Evolutionary conservation across 352 stramenopile species (phyloP).

Genomic region (Halophytophthora batemanensis): DNA sequence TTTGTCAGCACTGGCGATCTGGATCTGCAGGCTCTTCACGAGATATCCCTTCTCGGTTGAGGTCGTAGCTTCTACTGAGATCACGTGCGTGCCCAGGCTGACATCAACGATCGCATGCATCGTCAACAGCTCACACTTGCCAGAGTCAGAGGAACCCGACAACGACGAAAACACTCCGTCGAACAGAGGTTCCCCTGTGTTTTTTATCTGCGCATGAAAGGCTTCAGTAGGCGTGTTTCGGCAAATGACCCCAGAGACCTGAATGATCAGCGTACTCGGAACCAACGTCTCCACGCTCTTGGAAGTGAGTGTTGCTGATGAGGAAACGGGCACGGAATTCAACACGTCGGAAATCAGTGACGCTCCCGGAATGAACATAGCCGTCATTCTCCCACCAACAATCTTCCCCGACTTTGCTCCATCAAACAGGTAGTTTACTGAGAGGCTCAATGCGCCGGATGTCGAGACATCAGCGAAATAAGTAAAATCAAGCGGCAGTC

Average conservation of each 20-base stretch:
- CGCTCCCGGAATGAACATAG: constrained; percentile 34
- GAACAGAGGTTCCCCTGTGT: constrained; percentile 24
- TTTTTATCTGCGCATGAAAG: constrained; percentile 31
- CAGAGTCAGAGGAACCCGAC: constrained; percentile 15
- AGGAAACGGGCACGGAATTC: constrained; percentile 12
- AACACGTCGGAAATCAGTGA: constrained; percentile 23
- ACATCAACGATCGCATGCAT: constrained; percentile 47
- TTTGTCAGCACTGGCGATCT: constrained; percentile 35
- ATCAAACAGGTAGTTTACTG: constrained; percentile 35
- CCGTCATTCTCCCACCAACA: constrained; percentile 32
- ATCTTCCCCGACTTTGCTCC: constrained; percentile 43
- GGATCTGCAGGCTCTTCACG: constrained; percentile 29
- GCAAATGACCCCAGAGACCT: constrained; percentile 37
- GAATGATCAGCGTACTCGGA: constrained; percentile 43
- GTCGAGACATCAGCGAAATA: constrained; percentile 26
- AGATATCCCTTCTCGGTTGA: constrained; percentile 33
- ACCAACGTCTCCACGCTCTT: constrained; percentile 21
- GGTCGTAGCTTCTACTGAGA: constrained; percentile 41
- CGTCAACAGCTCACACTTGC: constrained; percentile 36
- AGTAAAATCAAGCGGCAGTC: constrained; percentile 43
- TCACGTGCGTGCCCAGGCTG: constrained; percentile 15
- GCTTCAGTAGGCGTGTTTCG: constrained; percentile 41
- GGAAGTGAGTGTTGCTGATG: constrained; percentile 23
- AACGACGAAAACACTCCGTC: constrained; percentile 42
- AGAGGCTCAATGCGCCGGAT: constrained; percentile 16